Evolutionary conservation across 768 basidiomycete genomes (phyloP).

Genomic region (Tephrocybe sp.): DNA sequence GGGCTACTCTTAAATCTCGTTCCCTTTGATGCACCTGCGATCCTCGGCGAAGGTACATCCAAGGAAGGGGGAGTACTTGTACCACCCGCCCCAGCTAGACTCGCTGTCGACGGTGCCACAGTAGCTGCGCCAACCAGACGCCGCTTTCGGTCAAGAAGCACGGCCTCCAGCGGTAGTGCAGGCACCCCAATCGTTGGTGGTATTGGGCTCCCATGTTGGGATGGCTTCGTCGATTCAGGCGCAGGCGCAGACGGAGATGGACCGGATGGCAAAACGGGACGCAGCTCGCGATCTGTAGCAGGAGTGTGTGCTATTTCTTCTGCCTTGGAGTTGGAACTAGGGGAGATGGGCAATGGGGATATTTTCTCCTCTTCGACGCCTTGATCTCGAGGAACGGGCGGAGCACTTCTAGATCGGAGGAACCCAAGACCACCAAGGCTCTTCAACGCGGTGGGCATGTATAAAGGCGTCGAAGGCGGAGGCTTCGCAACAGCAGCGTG

Average conservation of each 20-base stretch:
- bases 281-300: not conserved
- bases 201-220: not conserved
- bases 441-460: slow-evolving; percentile 44
- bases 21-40: slow-evolving; percentile 38
- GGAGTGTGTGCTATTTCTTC: not conserved
- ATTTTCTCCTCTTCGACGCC: slow-evolving; percentile 12
- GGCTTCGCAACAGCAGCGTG: slow-evolving; percentile 10
- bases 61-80: not conserved
- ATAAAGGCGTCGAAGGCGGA: slow-evolving; percentile 23
- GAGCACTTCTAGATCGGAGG: slow-evolving; percentile 57
- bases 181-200: slow-evolving; percentile 40
- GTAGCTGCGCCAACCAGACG: slow-evolving; percentile 32
- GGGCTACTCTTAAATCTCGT: slow-evolving; percentile 77
- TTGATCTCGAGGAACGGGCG: slow-evolving; percentile 48
- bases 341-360: slow-evolving; percentile 14
- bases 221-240: not conserved
- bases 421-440: slow-evolving; percentile 48
- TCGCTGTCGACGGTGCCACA: slow-evolving; percentile 9
- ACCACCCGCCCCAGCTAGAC: not conserved
- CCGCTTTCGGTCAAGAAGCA: slow-evolving; percentile 66
- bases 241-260: not conserved
- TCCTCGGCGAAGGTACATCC: slow-evolving; percentile 5
- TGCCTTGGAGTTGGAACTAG: not conserved
- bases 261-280: not conserved
- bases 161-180: slow-evolving; percentile 63